Evolutionary conservation across 176 grass and related monocot species (phyloP).

Genomic region (Avena insularis): DNA sequence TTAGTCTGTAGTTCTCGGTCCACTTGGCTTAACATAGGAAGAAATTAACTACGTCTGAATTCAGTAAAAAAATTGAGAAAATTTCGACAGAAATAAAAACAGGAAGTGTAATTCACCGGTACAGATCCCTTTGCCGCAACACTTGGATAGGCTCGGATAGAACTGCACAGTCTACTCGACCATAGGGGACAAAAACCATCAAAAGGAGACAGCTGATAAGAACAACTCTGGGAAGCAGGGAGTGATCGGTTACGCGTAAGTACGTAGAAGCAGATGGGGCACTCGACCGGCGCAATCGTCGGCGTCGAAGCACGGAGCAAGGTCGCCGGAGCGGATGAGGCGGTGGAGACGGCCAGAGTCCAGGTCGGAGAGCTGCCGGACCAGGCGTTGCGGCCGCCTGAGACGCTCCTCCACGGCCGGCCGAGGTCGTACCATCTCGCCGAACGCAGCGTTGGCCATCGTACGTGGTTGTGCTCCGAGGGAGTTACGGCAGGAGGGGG

Average conservation of each 20-base stretch:
- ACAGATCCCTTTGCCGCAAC: slow-evolving; percentile 81
- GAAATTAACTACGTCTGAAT: not conserved
- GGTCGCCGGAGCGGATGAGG: slow-evolving; percentile 61
- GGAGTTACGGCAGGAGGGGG: slow-evolving; percentile 1
- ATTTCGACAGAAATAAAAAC: not conserved
- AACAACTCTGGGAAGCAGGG: not conserved
- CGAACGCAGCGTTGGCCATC: slow-evolving; percentile 63
- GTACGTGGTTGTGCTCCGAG: not conserved
- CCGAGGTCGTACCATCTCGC: not conserved
- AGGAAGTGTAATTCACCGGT: slow-evolving; percentile 52
- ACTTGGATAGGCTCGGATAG: slow-evolving; percentile 65
- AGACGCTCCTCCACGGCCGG: slow-evolving; percentile 72
- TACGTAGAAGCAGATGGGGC: slow-evolving; percentile 92
- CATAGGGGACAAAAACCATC: not conserved
- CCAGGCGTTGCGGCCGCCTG: slow-evolving; percentile 64
- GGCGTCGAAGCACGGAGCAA: slow-evolving; percentile 78
- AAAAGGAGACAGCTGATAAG: not conserved
- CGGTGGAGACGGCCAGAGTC: slow-evolving; percentile 65
- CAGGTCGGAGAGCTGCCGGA: slow-evolving; percentile 63
- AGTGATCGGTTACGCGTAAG: not conserved
- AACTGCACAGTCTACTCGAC: slow-evolving; percentile 35
- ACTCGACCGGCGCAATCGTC: slow-evolving; percentile 62
- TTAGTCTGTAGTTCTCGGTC: not conserved
- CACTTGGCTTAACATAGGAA: not conserved
- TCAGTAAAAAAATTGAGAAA: not conserved